Evolutionary conservation across 2,329 filamentous ascomycete species (phyloP), one percentile per base, ranked within the genome.

Genomic region (Nannizziopsis arthrosporioides): DNA sequence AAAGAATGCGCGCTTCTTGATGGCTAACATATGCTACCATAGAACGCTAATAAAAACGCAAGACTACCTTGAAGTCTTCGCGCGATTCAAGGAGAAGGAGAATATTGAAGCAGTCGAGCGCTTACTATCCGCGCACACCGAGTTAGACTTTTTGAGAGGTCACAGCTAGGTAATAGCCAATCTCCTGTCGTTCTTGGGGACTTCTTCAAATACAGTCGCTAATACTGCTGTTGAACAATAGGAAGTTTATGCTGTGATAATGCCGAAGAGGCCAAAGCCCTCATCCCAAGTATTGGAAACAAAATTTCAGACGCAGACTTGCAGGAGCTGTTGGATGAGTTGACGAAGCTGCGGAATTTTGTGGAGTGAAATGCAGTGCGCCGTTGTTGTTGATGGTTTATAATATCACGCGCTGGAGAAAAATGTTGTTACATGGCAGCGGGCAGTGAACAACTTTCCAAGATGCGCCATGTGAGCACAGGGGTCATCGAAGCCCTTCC

Each of bases 91-190:
- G 71, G 82, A 89, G 60, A 88, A 90, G 65, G 86, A 94, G 66
- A 92, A 92, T 56, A 85, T 94, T 61, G 85, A 94, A 69, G 85
- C 87, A n/a, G 87, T 96, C 30, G 88, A 94, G 68, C 80, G 86
- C 51, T 73, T 95, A 58, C 76, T 95, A 54, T 84, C 84, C 56
- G 78, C 82, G 50, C 84, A 87, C 62, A 68, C 66, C 19, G 80
- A 87, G 63, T 72, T 98, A 57, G 85, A 86, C 60, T 85, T 88
- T 96, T 96, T 64, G 92, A 98, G 75, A 80, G 87, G 59, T 89
- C 87, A 39, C 87, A 95, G 70, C 74, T 96, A 54, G 90, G 88
- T 89, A 73, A 51, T 74, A 27, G 22, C 22, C 4, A 27, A 27
- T 27, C 7, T 27, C 22, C 22, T 3, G 7, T 27, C 7, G 22